Conservation (phyloP, 352 stramenopile species). For the Globisporangium cylindrosporum region DNA sequence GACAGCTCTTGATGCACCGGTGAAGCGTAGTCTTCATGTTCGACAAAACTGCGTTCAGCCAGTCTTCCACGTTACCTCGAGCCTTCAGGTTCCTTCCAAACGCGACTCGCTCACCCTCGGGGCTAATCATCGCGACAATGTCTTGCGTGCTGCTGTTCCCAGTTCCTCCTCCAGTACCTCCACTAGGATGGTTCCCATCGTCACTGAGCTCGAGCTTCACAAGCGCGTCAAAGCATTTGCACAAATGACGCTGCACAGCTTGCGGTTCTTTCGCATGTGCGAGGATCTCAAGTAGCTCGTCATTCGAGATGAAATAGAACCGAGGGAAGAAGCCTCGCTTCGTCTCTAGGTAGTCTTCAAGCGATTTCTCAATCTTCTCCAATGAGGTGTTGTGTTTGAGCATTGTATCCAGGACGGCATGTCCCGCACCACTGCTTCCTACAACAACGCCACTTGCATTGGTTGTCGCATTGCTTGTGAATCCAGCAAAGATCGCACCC, state of each 20-base stretch:
- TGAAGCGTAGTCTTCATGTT: conserved; percentile 79
- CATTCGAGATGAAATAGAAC: conserved; percentile 89
- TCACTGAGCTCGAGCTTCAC: conserved; percentile 76
- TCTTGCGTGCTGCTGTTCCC: conserved; percentile 32
- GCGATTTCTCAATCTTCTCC: conserved; percentile 74
- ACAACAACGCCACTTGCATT: conserved; percentile 1
- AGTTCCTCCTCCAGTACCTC: not conserved
- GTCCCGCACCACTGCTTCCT: conserved; percentile 22
- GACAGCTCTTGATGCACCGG: conserved; percentile 63
- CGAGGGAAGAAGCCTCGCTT: conserved; percentile 83
- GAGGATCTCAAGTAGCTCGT: conserved; percentile 84
- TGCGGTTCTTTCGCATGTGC: conserved; percentile 77
- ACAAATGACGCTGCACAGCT: conserved; percentile 74
- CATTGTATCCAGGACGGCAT: conserved; percentile 56
- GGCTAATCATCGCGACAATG: conserved; percentile 79
- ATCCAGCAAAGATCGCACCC: conserved; percentile 36
- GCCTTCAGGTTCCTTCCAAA: conserved; percentile 80
- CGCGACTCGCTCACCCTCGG: conserved; percentile 73
- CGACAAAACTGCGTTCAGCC: conserved; percentile 65
- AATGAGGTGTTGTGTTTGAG: conserved; percentile 69
- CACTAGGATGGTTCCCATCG: conserved; percentile 20
- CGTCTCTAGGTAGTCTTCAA: conserved; percentile 81
- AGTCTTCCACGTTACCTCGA: conserved; percentile 86
- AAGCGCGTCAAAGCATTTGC: conserved; percentile 85
- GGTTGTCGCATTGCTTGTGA: not conserved